Percentiles rank a stretch among this genome's conserved stretches.
phyloP scores from a whole-genome alignment of 2,329 filamentous ascomycete species.

The Claviceps lovelessii region DNA sequence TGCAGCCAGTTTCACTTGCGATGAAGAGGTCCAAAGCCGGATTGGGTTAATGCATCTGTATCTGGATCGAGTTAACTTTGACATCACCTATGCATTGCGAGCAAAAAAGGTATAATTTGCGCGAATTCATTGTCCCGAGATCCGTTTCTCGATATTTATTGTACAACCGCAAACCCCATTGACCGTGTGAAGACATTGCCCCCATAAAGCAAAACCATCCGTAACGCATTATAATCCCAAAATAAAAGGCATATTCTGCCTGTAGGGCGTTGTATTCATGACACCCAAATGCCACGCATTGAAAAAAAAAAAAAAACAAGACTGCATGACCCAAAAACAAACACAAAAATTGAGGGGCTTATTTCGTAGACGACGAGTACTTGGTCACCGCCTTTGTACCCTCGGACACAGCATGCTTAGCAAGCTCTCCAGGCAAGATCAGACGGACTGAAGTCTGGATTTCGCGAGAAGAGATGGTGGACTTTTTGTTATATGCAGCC shows the following conservation, averaged over 20 bases:
- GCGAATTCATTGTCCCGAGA: constrained; percentile 49
- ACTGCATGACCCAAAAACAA: constrained; percentile 37
- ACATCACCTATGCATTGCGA: not conserved
- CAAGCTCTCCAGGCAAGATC: constrained; percentile 94
- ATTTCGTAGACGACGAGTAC: constrained; percentile 99
- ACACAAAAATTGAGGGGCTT: constrained; percentile 39
- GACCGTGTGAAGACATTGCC: constrained; percentile 57
- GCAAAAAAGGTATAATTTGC: constrained; percentile 31
- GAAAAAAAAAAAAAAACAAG: constrained; percentile 9
- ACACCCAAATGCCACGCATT: constrained; percentile 44
- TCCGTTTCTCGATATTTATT: constrained; percentile 52
- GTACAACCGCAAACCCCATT: constrained; percentile 59
- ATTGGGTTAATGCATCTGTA: constrained; percentile 40
- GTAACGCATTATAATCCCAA: constrained; percentile 57
- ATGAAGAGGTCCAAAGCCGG: constrained; percentile 80
- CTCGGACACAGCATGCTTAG: constrained; percentile 98
- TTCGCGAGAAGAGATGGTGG: constrained; percentile 96
- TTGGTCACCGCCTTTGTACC: constrained; percentile 99
- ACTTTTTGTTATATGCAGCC: constrained; percentile 99
- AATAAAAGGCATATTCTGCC: constrained; percentile 16
- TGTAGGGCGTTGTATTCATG: constrained; percentile 38
- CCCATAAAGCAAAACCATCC: constrained; percentile 53
- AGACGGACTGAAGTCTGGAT: constrained; percentile 98
- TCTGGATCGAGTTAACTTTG: not conserved
- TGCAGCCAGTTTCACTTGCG: constrained; percentile 72